phyloP scores from a whole-genome alignment of 352 stramenopile species.

The Phytopythium ostracodes region DNA sequence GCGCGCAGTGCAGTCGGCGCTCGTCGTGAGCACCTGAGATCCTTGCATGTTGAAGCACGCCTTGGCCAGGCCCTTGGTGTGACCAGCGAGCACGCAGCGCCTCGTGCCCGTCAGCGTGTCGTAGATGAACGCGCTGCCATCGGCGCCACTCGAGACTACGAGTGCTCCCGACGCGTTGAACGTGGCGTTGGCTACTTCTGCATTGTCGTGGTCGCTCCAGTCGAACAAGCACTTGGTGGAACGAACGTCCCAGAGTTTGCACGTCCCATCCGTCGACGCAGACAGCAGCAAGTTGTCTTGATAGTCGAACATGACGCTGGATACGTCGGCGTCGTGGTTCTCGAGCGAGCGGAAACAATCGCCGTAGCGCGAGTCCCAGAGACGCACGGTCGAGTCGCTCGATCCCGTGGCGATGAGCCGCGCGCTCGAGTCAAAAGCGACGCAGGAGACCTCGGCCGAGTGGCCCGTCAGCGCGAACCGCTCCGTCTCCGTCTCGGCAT shows the following conservation, averaged over 20 bases:
- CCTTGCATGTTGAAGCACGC: slow-evolving; percentile 69
- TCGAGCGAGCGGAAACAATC: slow-evolving; percentile 70
- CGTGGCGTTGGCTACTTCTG: slow-evolving; percentile 46
- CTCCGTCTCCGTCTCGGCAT: slow-evolving; percentile 42
- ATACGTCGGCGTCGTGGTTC: slow-evolving; percentile 49
- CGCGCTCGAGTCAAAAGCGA: slow-evolving; percentile 45
- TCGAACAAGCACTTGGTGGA: slow-evolving; percentile 59
- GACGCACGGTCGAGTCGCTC: slow-evolving; percentile 60
- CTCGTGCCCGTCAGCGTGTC: slow-evolving; percentile 62
- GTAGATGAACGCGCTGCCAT: slow-evolving; percentile 64
- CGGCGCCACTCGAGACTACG: slow-evolving; percentile 41
- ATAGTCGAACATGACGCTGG: slow-evolving; percentile 62
- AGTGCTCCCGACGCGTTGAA: slow-evolving; percentile 73
- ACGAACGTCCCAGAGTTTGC: slow-evolving; percentile 72
- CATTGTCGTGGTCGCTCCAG: slow-evolving; percentile 35
- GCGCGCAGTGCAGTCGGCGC: slow-evolving; percentile 46
- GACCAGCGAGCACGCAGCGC: slow-evolving; percentile 37
- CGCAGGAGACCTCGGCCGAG: slow-evolving; percentile 60
- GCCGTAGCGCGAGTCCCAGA: slow-evolving; percentile 72
- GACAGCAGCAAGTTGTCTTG: slow-evolving; percentile 47
- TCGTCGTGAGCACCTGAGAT: slow-evolving; percentile 51
- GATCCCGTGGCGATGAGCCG: slow-evolving; percentile 55
- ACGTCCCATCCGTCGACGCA: slow-evolving; percentile 48
- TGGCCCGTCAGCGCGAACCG: slow-evolving; percentile 46
- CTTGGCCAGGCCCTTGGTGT: slow-evolving; percentile 42